Percentiles rank a stretch among this genome's conserved stretches.
These are phyloP conservation scores for Mycena chlorophos DNA, from an alignment of 768 basidiomycete genomes.

Conservation along the genomic window DNA sequence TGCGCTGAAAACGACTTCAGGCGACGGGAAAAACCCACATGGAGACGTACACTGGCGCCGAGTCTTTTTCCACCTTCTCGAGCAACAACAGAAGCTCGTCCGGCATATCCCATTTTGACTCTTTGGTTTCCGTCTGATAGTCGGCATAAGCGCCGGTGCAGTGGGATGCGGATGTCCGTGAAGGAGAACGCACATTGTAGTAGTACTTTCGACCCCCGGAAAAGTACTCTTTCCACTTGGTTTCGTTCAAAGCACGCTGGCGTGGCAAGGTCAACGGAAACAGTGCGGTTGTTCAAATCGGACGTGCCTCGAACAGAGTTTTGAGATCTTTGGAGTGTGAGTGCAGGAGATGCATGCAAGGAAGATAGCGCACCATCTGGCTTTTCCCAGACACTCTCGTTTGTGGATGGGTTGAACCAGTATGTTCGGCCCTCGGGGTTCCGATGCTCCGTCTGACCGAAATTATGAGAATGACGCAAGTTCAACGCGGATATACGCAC, in stretches of 20 bases:
- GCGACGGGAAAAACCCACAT: background rate
- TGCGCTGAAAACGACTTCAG: conserved; percentile 23
- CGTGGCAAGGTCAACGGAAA: conserved; percentile 10
- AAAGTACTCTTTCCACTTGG: conserved; percentile 96
- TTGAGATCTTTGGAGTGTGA: conserved; percentile 63
- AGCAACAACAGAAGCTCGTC: conserved; percentile 84
- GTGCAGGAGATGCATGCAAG: conserved; percentile 8
- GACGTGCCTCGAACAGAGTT: conserved; percentile 82
- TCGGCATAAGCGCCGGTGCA: conserved; percentile 4
- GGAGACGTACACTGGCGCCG: conserved; percentile 22
- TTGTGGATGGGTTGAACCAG: conserved; percentile 89
- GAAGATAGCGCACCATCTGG: conserved; percentile 68
- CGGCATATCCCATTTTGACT: conserved; percentile 98
- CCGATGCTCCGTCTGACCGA: conserved; percentile 80
- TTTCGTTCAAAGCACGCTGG: conserved; percentile 84
- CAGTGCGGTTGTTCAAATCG: conserved; percentile 10
- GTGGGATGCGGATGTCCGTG: background rate
- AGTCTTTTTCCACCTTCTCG: conserved; percentile 82
- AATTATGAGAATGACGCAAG: background rate
- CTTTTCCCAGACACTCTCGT: conserved; percentile 97
- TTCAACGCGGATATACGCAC: conserved; percentile 2
- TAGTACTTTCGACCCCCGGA: conserved; percentile 90
- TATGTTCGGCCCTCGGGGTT: conserved; percentile 98
- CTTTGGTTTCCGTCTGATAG: conserved; percentile 75
- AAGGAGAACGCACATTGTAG: conserved; percentile 62